Conservation (phyloP, 2,329 filamentous ascomycete genomes). For the Nemania sp. region DNA sequence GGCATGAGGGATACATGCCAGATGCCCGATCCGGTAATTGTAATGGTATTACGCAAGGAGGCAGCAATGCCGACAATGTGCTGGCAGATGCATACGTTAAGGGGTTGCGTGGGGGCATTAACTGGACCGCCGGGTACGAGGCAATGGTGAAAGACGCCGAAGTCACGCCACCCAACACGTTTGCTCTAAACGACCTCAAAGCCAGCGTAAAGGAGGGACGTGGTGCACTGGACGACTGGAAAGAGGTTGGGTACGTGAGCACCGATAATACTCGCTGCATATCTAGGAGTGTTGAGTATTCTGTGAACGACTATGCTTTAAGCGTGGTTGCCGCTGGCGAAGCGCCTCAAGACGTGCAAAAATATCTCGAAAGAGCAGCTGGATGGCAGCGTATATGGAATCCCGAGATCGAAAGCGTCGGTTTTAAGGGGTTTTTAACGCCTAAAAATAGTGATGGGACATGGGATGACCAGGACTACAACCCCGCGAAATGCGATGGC, state of each 20-base stretch:
- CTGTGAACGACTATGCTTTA: slow-evolving; percentile 68
- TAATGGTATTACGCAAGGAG: slow-evolving; percentile 69
- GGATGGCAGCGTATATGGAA: slow-evolving; percentile 74
- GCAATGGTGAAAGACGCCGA: slow-evolving; percentile 70
- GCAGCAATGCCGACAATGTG: slow-evolving; percentile 70
- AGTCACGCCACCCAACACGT: slow-evolving; percentile 62
- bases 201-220: slow-evolving; percentile 68
- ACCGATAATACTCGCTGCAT: slow-evolving; percentile 64
- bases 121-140: slow-evolving; percentile 66
- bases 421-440: slow-evolving; percentile 68
- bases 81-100: slow-evolving; percentile 72
- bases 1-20: slow-evolving; percentile 65
- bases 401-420: slow-evolving; percentile 56
- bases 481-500: slow-evolving; percentile 63
- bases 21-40: slow-evolving; percentile 67
- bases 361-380: slow-evolving; percentile 64
- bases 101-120: slow-evolving; percentile 58
- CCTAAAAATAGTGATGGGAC: slow-evolving; percentile 63
- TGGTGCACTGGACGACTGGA: slow-evolving; percentile 70
- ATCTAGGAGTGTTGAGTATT: slow-evolving; percentile 68
- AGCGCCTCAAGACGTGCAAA: slow-evolving; percentile 60
- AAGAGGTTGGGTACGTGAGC: slow-evolving; percentile 67
- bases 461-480: slow-evolving; percentile 53
- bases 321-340: slow-evolving; percentile 67
- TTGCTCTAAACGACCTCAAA: slow-evolving; percentile 62